Base-by-base conservation (phyloP, 176 grass and related monocot genomes). In the Avena eriantha region DNA sequence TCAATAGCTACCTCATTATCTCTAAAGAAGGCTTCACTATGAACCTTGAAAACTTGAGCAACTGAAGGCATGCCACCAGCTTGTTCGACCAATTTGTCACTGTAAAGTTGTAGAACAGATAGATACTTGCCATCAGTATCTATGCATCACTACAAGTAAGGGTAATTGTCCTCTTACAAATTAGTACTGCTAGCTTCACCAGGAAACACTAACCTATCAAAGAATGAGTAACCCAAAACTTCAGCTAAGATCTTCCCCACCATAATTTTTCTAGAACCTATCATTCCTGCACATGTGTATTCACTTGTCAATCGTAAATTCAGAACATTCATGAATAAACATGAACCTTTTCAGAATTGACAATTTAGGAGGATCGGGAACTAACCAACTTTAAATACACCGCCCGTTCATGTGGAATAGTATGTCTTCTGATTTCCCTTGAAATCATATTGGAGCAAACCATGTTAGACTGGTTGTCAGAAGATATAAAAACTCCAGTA, bases 181-280 rank as follows among this genome's bases (percentile, higher is more conserved):
- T n/a, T n/a, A n/a, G n/a, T n/a, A n/a, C n/a, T n/a, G n/a, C n/a
- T n/a, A n/a, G n/a, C n/a, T n/a, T n/a, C n/a, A n/a, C n/a, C n/a
- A n/a, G n/a, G n/a, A n/a, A n/a, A n/a, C n/a, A n/a, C n/a, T n/a
- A n/a, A n/a, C 97, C 97, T 99, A 65, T 99, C 97, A 81, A 99
- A 96, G 61, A 93, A 95, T 18, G 97, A 96, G 83, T 99, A 99
- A 83, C 92, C 87, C 73, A 99, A 85, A 76, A 94, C 97, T 92
- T 99, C 97, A 26, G 93, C 64, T 58, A 99, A 86, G 7, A 99
- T 99, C 87, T 99, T 99, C 17, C 94, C 97, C 45, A 99, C 94
- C 11, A 94, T 99, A 57, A 87, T 99, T 86, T 99, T 99, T n/a
- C 97, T 94, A 73, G 97, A 99, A 56, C 97, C 97, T 94, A 99